These are phyloP conservation scores for Yamadazyma kanchanaburiensis DNA, from an alignment of 1,139 yeast genomes.

Conservation along the genomic window DNA sequence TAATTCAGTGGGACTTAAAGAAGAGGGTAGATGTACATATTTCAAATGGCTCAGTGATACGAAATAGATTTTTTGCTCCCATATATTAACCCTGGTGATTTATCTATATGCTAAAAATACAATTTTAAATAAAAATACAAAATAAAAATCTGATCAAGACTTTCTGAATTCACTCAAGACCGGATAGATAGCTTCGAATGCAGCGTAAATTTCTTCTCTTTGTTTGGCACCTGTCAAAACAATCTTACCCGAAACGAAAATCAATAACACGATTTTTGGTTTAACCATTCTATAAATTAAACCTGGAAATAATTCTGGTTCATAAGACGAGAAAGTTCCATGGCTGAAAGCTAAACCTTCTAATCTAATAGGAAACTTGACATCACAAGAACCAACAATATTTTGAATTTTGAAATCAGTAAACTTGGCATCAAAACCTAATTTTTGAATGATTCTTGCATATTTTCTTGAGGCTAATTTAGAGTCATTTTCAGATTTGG, in stretches of 20 bases:
- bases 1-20: slow-evolving; percentile 11
- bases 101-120: slow-evolving; percentile 12
- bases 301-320: slow-evolving; percentile 98
- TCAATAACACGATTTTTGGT: slow-evolving; percentile 92
- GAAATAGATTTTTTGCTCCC: slow-evolving; percentile 4
- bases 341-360: slow-evolving; percentile 98
- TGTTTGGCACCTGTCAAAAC: slow-evolving; percentile 99
- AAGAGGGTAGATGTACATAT: slow-evolving; percentile 24
- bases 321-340: slow-evolving; percentile 98
- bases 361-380: slow-evolving; percentile 92
- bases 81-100: slow-evolving; percentile 8
- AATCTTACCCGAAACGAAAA: slow-evolving; percentile 95
- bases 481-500: slow-evolving; percentile 96
- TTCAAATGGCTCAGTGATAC: slow-evolving; percentile 33
- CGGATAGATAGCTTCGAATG: slow-evolving; percentile 96
- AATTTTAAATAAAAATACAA: slow-evolving; percentile 6
- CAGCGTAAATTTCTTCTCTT: slow-evolving; percentile 97
- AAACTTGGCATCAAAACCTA: slow-evolving; percentile 93
- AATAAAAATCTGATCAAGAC: slow-evolving; percentile 32
- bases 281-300: slow-evolving; percentile 98
- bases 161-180: slow-evolving; percentile 97
- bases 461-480: slow-evolving; percentile 95
- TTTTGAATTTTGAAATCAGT: slow-evolving; percentile 97
- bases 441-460: slow-evolving; percentile 95
- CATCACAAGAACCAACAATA: slow-evolving; percentile 98